Conservation (phyloP, 768 basidiomycete genomes). For the Gymnopilus dilepis region DNA sequence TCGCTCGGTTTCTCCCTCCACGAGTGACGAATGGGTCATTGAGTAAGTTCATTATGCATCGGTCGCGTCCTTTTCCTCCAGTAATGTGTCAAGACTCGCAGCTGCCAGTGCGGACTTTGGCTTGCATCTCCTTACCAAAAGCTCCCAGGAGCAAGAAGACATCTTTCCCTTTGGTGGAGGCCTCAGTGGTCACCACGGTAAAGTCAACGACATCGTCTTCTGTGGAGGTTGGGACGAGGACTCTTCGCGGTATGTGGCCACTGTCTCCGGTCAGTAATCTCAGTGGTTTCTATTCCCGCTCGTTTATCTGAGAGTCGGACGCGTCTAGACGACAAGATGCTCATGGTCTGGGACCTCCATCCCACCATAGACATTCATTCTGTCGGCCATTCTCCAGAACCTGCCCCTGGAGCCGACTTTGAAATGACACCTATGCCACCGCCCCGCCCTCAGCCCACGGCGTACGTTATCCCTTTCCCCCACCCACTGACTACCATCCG, state of each 20-base stretch:
- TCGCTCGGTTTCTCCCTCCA: conserved; percentile 66
- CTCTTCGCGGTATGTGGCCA: conserved; percentile 75
- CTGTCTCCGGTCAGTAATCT: conserved; percentile 66
- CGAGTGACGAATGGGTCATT: conserved; percentile 68
- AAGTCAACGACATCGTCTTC: conserved; percentile 78
- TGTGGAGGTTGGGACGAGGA: conserved; percentile 78
- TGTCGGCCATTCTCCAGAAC: conserved; percentile 34
- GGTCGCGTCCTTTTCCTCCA: conserved; percentile 3
- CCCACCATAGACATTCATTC: conserved; percentile 56
- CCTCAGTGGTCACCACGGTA: conserved; percentile 80
- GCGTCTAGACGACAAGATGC: conserved; percentile 74
- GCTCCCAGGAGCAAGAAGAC: conserved; percentile 49
- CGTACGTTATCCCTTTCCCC: conserved; percentile 75
- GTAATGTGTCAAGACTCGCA: conserved; percentile 52
- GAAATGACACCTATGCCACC: conserved; percentile 36
- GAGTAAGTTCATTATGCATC: conserved; percentile 55
- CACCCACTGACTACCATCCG: conserved; percentile 73
- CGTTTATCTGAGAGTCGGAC: conserved; percentile 7
- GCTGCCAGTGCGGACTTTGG: conserved; percentile 73
- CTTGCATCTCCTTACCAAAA: conserved; percentile 71
- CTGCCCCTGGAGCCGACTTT: conserved; percentile 27
- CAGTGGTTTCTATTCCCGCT: conserved; percentile 7
- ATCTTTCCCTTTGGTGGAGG: conserved; percentile 80
- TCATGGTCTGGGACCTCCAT: conserved; percentile 87
- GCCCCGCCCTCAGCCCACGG: conserved; percentile 70